These are phyloP conservation scores for Rhynchosporium graminicola DNA, from an alignment of 2,329 filamentous ascomycete species.

Conservation along the genomic window DNA sequence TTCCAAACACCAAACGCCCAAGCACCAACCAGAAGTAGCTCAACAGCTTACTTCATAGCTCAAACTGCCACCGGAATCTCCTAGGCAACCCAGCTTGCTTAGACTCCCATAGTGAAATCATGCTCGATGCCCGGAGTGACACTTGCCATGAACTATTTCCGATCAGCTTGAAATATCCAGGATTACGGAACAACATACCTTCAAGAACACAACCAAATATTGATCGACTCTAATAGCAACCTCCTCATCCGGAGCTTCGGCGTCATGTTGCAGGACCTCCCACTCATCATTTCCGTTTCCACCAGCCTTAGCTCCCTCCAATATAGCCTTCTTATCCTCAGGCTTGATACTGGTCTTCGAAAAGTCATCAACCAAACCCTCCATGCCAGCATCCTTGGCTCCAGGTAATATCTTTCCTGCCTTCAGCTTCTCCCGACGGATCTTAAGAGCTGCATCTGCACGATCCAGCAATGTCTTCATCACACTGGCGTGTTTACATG, in stretches of 20 bases:
- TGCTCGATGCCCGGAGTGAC: conserved; percentile 97
- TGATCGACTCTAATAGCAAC: conserved; percentile 85
- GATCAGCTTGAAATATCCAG: conserved; percentile 20
- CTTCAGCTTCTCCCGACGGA: conserved; percentile 79
- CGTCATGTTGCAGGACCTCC: conserved; percentile 63
- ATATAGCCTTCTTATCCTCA: conserved; percentile 43
- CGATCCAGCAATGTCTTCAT: conserved; percentile 98
- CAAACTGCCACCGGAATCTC: background rate
- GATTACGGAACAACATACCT: conserved; percentile 50
- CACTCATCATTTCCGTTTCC: conserved; percentile 59
- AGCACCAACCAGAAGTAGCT: conserved; percentile 4
- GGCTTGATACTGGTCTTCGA: conserved; percentile 61
- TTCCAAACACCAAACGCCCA: conserved; percentile 12
- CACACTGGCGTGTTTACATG: conserved; percentile 94
- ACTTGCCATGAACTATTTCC: conserved; percentile 73
- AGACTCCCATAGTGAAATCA: conserved; percentile 96
- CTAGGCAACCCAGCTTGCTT: conserved; percentile 27
- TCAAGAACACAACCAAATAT: conserved; percentile 83
- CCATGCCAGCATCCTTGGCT: conserved; percentile 63
- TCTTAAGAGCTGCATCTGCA: conserved; percentile 88
- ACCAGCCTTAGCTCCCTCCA: conserved; percentile 49
- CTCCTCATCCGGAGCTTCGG: conserved; percentile 66
- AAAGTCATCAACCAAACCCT: conserved; percentile 83
- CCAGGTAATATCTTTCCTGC: conserved; percentile 52
- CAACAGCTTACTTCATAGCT: background rate